Evolutionary conservation across 73 alveolate species (phyloP).

Genomic region (Stentor coeruleus): DNA sequence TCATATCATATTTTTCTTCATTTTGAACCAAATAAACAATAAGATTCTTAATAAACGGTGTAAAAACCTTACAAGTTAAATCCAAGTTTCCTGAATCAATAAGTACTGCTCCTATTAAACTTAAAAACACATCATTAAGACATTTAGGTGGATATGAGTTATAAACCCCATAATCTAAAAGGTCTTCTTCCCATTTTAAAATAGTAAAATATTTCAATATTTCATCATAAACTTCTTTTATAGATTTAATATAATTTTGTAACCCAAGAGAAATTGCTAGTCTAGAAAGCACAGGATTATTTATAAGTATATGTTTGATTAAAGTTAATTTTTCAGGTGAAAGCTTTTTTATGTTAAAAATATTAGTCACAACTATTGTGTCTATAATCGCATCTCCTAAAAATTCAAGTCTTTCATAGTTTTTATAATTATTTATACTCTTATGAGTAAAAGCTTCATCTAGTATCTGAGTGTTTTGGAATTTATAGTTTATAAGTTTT

Average conservation of each 20-base stretch:
- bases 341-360: background rate
- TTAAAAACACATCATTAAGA: constrained; percentile 36
- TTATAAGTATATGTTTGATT: constrained; percentile 31
- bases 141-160: constrained; percentile 25
- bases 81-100: constrained; percentile 25
- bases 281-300: background rate
- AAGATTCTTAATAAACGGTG: background rate
- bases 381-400: constrained; percentile 48
- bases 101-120: constrained; percentile 46
- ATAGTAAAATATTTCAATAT: background rate
- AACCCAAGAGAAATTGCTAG: background rate
- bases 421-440: background rate
- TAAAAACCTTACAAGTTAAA: background rate
- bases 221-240: background rate
- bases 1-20: background rate
- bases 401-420: constrained; percentile 44
- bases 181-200: background rate
- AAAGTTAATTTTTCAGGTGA: constrained; percentile 17
- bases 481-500: background rate
- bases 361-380: constrained; percentile 24
- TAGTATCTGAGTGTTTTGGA: background rate
- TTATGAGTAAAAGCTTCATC: constrained; percentile 23
- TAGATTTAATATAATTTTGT: background rate
- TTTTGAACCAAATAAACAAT: background rate
- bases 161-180: constrained; percentile 23